Evolutionary conservation across 176 grass and related monocot genomes (phyloP).

Genomic region (Guadua angustifolia): DNA sequence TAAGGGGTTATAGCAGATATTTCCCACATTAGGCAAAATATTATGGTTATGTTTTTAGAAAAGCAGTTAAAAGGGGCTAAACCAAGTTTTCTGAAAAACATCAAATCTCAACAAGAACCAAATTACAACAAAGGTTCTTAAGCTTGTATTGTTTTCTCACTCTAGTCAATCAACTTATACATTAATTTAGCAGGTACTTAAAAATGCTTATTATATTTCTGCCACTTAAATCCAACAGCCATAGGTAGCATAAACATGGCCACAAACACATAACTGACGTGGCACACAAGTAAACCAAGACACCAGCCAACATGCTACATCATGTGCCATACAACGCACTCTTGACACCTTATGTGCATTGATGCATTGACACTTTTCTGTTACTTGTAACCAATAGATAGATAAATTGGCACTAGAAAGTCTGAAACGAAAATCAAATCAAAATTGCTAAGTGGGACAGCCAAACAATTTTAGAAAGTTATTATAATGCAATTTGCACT

Average conservation of each 20-base stretch:
- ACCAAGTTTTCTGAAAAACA: not conserved
- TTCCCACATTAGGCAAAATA: not conserved
- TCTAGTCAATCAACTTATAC: conserved; percentile 20
- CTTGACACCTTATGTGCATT: not conserved
- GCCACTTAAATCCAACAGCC: conserved; percentile 1
- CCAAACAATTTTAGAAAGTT: not conserved
- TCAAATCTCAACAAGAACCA: not conserved
- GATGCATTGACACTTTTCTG: not conserved
- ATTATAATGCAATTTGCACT: not conserved
- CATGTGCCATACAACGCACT: not conserved
- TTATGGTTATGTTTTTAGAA: not conserved
- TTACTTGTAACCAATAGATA: conserved; percentile 19
- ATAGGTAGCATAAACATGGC: not conserved
- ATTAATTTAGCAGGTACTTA: conserved; percentile 8
- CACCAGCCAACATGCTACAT: not conserved
- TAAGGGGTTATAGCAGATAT: conserved; percentile 1
- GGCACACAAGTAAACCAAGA: not conserved
- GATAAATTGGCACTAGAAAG: conserved; percentile 23
- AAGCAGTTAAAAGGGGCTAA: not conserved
- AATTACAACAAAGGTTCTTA: not conserved
- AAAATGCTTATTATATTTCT: not conserved
- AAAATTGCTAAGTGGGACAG: not conserved
- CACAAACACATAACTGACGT: not conserved
- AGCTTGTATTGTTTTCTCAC: conserved; percentile 3
- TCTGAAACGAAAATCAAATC: conserved; percentile 15